These are phyloP conservation scores for Malus fusca DNA, from an alignment of 306 rosid genomes.

Conservation along the genomic window DNA sequence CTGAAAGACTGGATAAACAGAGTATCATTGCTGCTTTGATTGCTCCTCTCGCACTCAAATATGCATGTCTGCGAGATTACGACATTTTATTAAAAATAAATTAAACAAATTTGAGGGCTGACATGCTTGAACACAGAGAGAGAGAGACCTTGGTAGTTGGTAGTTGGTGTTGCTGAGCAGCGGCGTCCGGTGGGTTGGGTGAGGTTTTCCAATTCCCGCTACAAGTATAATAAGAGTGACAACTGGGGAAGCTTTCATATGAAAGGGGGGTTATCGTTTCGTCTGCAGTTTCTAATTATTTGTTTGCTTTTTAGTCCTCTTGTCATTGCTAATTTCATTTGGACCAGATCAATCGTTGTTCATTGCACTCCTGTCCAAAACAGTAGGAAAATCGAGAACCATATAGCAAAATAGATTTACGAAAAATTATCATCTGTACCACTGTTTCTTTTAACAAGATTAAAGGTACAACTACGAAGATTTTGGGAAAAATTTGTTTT, in stretches of 20 bases:
- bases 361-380: background rate
- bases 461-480: too few relatives aligned
- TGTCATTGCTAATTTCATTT: background rate
- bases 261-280: background rate
- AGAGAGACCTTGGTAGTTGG: background rate
- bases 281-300: background rate
- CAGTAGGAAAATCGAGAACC: background rate
- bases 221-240: background rate
- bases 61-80: constrained; percentile 5
- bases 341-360: background rate
- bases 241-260: background rate
- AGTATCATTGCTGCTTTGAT: constrained; percentile 39
- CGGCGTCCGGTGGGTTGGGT: background rate
- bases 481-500: too few relatives aligned
- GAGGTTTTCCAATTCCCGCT: background rate
- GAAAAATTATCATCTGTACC: background rate
- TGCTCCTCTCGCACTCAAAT: constrained; percentile 18
- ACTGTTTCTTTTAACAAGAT: too few relatives aligned
- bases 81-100: background rate
- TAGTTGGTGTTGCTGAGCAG: background rate
- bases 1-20: constrained; percentile 35
- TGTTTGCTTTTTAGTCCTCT: background rate
- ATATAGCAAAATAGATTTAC: background rate
- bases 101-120: background rate
- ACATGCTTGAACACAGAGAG: background rate